phyloP scores from a whole-genome alignment of 768 basidiomycete species.

The Phlebiopsis gigantea region DNA sequence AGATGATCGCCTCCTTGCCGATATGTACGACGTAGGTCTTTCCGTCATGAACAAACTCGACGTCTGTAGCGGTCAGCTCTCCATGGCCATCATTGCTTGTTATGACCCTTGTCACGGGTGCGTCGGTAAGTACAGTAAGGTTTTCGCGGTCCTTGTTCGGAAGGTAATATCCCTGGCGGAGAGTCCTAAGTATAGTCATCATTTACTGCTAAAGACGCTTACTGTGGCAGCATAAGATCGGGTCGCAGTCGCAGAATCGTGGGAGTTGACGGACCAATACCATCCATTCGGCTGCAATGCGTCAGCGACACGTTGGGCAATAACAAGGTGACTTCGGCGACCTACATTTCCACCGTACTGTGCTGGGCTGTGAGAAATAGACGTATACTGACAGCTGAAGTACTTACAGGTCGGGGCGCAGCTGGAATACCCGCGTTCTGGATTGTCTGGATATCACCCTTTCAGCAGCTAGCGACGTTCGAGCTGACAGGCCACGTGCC shows the following conservation, averaged over 20 bases:
- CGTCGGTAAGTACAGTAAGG: slow-evolving; percentile 22
- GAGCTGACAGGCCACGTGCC: neutral
- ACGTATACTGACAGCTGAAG: neutral
- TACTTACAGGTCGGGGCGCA: slow-evolving; percentile 14
- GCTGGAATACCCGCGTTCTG: neutral
- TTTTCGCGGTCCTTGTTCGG: slow-evolving; percentile 25
- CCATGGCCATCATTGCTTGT: slow-evolving; percentile 5
- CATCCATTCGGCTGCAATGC: slow-evolving; percentile 12
- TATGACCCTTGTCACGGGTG: slow-evolving; percentile 27
- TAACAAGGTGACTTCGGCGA: neutral
- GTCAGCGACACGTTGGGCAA: neutral
- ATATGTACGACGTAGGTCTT: slow-evolving; percentile 32
- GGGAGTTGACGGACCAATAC: slow-evolving; percentile 13
- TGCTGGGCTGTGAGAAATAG: neutral
- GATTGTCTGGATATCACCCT: neutral
- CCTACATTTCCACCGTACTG: slow-evolving; percentile 21
- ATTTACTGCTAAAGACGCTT: slow-evolving; percentile 6
- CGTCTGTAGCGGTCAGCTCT: slow-evolving; percentile 37
- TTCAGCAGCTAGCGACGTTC: neutral
- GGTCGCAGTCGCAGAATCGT: slow-evolving; percentile 15
- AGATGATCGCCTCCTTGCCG: slow-evolving; percentile 42
- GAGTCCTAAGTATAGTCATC: neutral
- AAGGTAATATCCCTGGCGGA: slow-evolving; percentile 19
- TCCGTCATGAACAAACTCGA: slow-evolving; percentile 36
- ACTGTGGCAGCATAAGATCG: slow-evolving; percentile 24